Percentiles rank a stretch among this genome's conserved stretches.
phyloP scores from a whole-genome alignment of 306 rosid species.

The Quercus alba region DNA sequence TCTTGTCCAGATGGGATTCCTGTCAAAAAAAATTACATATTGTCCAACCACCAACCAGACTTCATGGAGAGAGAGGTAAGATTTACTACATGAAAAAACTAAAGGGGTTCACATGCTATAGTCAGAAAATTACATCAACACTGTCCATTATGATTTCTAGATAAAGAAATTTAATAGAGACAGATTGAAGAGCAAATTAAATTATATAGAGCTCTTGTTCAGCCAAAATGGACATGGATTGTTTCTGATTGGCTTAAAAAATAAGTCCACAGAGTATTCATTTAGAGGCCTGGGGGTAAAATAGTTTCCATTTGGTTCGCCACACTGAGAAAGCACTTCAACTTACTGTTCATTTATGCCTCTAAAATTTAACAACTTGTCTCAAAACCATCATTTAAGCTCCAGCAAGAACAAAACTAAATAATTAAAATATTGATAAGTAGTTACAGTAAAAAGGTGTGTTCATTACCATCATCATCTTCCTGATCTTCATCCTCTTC shows the following conservation, averaged over 20 bases:
- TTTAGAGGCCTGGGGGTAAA: not conserved
- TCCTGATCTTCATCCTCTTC: not conserved
- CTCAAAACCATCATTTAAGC: not conserved
- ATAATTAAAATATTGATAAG: not conserved
- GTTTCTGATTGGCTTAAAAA: not conserved
- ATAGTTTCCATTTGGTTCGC: not conserved
- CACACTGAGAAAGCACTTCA: not conserved
- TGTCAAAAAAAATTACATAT: not conserved
- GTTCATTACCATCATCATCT: not conserved
- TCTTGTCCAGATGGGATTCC: not conserved
- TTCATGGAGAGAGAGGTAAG: not conserved
- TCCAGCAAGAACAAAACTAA: not conserved
- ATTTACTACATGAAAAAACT: not conserved
- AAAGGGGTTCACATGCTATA: slow-evolving; percentile 3
- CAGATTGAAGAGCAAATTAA: not conserved
- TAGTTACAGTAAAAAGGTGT: not conserved
- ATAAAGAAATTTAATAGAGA: not conserved
- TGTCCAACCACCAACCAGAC: not conserved
- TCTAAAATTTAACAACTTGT: not conserved
- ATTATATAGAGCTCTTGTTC: not conserved
- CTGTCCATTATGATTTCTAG: not conserved
- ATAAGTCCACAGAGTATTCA: not conserved
- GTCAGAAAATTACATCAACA: not conserved
- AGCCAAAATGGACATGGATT: not conserved
- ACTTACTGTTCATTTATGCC: not conserved